Conservation (phyloP, 768 basidiomycete genomes). For the Russula vinacea region DNA sequence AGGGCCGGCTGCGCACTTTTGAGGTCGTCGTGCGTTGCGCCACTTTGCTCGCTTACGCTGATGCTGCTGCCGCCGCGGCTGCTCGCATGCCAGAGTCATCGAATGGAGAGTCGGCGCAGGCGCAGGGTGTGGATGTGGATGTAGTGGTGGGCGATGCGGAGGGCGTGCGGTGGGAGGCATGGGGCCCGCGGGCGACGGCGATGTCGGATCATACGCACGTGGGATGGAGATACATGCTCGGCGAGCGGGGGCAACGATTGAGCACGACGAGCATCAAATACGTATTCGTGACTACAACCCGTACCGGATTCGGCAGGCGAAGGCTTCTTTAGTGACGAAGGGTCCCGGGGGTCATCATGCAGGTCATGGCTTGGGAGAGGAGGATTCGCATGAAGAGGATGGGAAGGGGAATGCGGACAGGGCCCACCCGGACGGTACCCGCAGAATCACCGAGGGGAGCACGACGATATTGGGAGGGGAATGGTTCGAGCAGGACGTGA, state of each 20-base stretch:
- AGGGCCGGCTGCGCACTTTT: neutral
- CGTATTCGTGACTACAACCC: constrained; percentile 13
- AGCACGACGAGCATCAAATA: neutral
- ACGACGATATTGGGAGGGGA: neutral
- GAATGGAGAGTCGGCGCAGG: neutral
- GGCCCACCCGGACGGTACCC: neutral
- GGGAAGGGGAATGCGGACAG: neutral
- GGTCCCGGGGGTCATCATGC: neutral
- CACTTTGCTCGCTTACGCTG: neutral
- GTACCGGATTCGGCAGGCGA: constrained; percentile 8
- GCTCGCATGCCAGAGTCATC: neutral
- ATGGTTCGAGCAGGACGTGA: constrained; percentile 10
- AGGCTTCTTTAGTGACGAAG: no score
- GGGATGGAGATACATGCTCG: neutral
- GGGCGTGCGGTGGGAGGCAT: constrained; percentile 8
- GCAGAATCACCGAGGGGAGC: neutral
- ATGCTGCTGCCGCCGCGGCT: no score
- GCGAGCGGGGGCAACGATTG: constrained; percentile 7
- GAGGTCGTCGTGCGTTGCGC: neutral
- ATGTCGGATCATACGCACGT: constrained; percentile 6
- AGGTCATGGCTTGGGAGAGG: neutral
- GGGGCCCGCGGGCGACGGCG: constrained; percentile 10
- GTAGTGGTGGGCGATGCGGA: neutral
- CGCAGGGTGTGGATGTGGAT: neutral
- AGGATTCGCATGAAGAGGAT: neutral